Conservation (phyloP, 768 basidiomycete species). For the Imleria badia region DNA sequence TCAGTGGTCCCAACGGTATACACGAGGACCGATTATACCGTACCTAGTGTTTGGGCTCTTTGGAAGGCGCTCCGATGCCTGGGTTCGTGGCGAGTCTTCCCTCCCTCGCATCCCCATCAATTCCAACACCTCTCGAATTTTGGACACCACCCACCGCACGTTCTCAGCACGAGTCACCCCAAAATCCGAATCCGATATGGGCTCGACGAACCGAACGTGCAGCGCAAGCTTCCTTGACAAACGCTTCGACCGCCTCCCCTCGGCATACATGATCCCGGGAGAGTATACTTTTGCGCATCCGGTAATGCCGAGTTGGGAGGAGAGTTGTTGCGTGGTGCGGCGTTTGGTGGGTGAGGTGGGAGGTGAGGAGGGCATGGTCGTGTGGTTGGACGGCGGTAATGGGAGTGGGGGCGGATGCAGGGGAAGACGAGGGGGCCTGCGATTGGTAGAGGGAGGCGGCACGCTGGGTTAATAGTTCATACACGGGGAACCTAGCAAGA, state of each 20-base stretch:
- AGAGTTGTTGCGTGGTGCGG: conserved; percentile 54
- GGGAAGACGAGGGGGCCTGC: no score
- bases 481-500: conserved; percentile 53
- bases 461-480: conserved; percentile 56
- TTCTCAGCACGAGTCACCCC: background rate
- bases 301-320: conserved; percentile 48
- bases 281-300: conserved; percentile 69
- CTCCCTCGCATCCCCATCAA: conserved; percentile 60
- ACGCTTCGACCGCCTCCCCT: conserved; percentile 41
- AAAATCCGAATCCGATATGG: conserved; percentile 2
- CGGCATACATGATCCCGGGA: background rate
- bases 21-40: no score
- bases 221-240: conserved; percentile 71
- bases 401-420: background rate
- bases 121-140: conserved; percentile 66
- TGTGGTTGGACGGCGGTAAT: background rate
- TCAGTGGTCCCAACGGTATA: no score
- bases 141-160: conserved; percentile 55
- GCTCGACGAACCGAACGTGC: conserved; percentile 58
- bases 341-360: conserved; percentile 72
- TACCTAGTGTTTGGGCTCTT: background rate
- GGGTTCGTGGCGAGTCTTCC: conserved; percentile 58
- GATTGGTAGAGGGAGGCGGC: conserved; percentile 55
- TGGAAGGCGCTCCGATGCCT: conserved; percentile 53
- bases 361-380: conserved; percentile 67